A percentile compares a stretch with the other conserved stretches of the same genome.
Conservation (phyloP, 805 yeast species). For the Debaryomyces prosopidis region DNA sequence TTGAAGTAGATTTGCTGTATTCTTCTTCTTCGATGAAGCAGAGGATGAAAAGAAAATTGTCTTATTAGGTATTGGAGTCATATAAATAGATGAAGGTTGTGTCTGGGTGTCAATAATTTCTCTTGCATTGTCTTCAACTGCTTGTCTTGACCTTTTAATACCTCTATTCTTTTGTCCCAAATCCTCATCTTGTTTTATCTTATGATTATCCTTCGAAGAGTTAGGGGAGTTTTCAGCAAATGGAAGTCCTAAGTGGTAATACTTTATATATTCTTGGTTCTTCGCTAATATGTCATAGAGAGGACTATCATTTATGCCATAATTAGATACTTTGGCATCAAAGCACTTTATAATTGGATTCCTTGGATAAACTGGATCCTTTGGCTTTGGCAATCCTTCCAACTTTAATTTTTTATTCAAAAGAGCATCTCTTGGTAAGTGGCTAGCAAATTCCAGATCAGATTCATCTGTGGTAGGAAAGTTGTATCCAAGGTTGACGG, state of each 20-base stretch:
- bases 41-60: constrained; percentile 30
- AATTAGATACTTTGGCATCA: neutral
- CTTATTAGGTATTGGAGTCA: constrained; percentile 28
- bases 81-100: constrained; percentile 13
- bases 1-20: constrained; percentile 11
- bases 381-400: constrained; percentile 1
- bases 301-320: constrained; percentile 16
- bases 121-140: constrained; percentile 2
- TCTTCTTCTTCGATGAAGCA: constrained; percentile 8
- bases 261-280: constrained; percentile 12
- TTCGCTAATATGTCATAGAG: constrained; percentile 20
- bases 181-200: neutral
- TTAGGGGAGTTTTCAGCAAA: neutral
- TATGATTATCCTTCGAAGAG: neutral
- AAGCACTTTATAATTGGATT: constrained; percentile 2
- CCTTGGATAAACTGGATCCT: neutral
- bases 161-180: constrained; percentile 7
- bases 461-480: constrained; percentile 8
- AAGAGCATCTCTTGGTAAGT: constrained; percentile 10
- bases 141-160: constrained; percentile 8
- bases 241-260: constrained; percentile 18
- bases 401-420: constrained; percentile 14
- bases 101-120: constrained; percentile 3
- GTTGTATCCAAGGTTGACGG: constrained; percentile 13
- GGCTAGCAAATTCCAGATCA: neutral